Conservation (phyloP, 495 filamentous ascomycete genomes). For the Penicillium simplicissimum region DNA sequence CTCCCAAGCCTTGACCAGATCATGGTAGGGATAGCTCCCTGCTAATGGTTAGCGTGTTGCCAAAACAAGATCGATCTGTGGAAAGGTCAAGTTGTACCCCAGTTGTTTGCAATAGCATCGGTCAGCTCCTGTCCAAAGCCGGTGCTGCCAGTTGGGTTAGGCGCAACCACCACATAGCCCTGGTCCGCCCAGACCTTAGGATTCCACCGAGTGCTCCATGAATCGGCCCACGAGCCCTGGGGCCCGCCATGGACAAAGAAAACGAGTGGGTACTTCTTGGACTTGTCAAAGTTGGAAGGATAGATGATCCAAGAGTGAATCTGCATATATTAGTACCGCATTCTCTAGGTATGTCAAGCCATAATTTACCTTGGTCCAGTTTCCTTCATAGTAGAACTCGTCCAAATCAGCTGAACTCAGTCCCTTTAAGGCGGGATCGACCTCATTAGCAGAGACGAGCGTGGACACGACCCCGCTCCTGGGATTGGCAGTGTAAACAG, state of each 20-base stretch:
- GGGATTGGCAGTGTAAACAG: slow-evolving; percentile 34
- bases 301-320: slow-evolving; percentile 54
- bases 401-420: slow-evolving; percentile 35
- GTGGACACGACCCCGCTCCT: slow-evolving; percentile 27
- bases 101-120: slow-evolving; percentile 49
- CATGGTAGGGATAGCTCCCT: slow-evolving; percentile 54
- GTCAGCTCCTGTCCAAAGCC: slow-evolving; percentile 52
- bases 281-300: slow-evolving; percentile 46
- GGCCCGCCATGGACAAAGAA: slow-evolving; percentile 57
- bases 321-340: slow-evolving; percentile 13
- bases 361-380: slow-evolving; percentile 36
- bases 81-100: slow-evolving; percentile 36
- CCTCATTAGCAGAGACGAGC: slow-evolving; percentile 37
- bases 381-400: slow-evolving; percentile 41
- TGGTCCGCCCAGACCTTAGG: slow-evolving; percentile 56
- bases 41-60: slow-evolving; percentile 2
- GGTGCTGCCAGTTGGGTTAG: slow-evolving; percentile 54
- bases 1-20: slow-evolving; percentile 53
- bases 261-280: slow-evolving; percentile 51
- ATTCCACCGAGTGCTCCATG: slow-evolving; percentile 55
- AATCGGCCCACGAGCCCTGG: slow-evolving; percentile 49
- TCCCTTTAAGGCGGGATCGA: slow-evolving; percentile 35
- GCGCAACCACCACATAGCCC: slow-evolving; percentile 56
- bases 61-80: not conserved
- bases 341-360: not conserved